phyloP scores from a whole-genome alignment of 192 early-diverging fungal species.

The Backusella parvicylindrica region DNA sequence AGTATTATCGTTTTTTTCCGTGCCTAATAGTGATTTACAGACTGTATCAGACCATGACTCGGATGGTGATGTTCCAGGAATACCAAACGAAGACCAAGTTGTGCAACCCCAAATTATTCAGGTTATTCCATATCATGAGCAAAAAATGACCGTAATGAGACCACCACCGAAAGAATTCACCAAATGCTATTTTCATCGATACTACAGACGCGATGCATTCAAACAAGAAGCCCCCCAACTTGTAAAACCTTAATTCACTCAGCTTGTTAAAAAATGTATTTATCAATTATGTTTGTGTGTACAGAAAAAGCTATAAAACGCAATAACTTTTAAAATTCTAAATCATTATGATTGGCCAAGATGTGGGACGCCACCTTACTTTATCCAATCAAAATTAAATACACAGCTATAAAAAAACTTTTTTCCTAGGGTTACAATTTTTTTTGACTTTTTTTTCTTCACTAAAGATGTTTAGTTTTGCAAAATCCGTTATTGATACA shows the following conservation, averaged over 20 bases:
- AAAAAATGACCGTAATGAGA: neutral
- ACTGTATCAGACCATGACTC: neutral
- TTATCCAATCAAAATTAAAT: neutral
- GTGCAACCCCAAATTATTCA: neutral
- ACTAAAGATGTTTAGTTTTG: constrained; percentile 15
- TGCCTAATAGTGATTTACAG: neutral
- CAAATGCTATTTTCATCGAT: neutral
- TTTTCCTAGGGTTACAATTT: neutral
- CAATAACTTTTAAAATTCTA: neutral
- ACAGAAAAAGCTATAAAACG: neutral
- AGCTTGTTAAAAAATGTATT: too few species aligned
- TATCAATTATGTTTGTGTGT: neutral
- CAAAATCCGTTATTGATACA: constrained; percentile 9
- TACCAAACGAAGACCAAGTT: neutral
- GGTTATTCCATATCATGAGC: neutral
- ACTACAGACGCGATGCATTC: neutral
- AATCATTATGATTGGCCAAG: neutral
- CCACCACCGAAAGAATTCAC: neutral
- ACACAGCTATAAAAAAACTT: neutral
- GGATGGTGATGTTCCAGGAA: neutral
- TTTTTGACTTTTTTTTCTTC: neutral
- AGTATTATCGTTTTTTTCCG: neutral
- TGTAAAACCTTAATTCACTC: too few species aligned
- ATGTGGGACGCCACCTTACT: neutral
- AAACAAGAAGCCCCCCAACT: neutral